Conservation (phyloP, 495 filamentous ascomycete species). For the Podospora anserina region DNA sequence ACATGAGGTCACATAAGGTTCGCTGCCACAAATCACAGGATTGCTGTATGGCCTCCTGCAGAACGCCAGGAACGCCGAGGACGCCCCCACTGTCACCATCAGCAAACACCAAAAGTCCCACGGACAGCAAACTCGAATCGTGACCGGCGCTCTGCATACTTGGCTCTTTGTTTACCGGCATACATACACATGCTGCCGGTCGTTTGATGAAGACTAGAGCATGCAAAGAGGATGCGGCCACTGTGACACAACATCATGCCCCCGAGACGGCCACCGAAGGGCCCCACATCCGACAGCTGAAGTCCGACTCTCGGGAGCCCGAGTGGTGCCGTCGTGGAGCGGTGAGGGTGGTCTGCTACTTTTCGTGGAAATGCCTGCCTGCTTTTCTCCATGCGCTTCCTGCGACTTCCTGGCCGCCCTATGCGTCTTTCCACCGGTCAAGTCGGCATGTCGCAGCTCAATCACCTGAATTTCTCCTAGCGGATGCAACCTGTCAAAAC, state of each 20-base stretch:
- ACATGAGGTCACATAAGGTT: slow-evolving; percentile 1
- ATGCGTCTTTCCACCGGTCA: slow-evolving; percentile 19
- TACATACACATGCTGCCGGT: neutral
- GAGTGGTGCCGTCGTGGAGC: neutral
- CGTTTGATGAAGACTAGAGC: slow-evolving; percentile 4
- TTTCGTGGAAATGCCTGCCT: neutral
- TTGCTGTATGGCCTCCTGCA: neutral
- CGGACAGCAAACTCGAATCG: neutral
- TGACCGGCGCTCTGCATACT: neutral
- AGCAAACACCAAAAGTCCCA: neutral
- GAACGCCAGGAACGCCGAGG: neutral
- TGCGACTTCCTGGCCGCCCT: neutral
- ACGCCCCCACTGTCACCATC: slow-evolving; percentile 1
- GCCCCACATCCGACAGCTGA: neutral
- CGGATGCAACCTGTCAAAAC: neutral
- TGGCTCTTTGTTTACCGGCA: neutral
- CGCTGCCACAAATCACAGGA: neutral
- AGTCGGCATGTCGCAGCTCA: slow-evolving; percentile 20
- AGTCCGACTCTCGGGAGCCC: slow-evolving; percentile 4
- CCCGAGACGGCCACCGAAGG: neutral
- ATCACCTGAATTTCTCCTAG: slow-evolving; percentile 23
- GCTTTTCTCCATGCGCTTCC: neutral
- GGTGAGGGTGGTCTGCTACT: neutral
- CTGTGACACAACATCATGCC: slow-evolving; percentile 14
- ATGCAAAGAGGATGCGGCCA: slow-evolving; percentile 11